phyloP scores from a whole-genome alignment of 208 protist genomes.

The Leishmania major region DNA sequence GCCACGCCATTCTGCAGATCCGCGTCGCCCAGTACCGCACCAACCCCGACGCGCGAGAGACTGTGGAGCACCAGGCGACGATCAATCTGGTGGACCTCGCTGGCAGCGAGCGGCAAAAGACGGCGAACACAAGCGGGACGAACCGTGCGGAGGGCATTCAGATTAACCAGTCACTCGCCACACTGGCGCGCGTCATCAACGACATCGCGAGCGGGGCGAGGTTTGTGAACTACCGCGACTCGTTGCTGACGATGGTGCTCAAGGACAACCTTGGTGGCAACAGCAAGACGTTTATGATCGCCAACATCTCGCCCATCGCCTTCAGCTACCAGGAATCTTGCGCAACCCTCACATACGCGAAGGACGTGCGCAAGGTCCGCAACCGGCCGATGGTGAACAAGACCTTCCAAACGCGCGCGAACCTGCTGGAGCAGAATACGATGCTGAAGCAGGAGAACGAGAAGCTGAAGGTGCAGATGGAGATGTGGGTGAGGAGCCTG shows the following conservation, averaged over 20 bases:
- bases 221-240: slow-evolving; percentile 94
- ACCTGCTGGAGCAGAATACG: slow-evolving; percentile 71
- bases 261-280: slow-evolving; percentile 89
- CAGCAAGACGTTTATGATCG: slow-evolving; percentile 94
- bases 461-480: slow-evolving; percentile 66
- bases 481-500: slow-evolving; percentile 36
- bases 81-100: slow-evolving; percentile 95
- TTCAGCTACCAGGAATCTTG: slow-evolving; percentile 78
- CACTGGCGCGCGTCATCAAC: slow-evolving; percentile 87
- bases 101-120: slow-evolving; percentile 88
- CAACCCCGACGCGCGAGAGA: slow-evolving; percentile 59
- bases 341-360: slow-evolving; percentile 72
- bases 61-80: slow-evolving; percentile 63
- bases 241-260: slow-evolving; percentile 93
- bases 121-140: slow-evolving; percentile 74
- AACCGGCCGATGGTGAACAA: slow-evolving; percentile 92
- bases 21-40: slow-evolving; percentile 63
- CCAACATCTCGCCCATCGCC: slow-evolving; percentile 80
- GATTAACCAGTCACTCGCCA: slow-evolving; percentile 89
- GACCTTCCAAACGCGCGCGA: slow-evolving; percentile 90
- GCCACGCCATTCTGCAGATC: slow-evolving; percentile 94
- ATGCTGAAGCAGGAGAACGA: slow-evolving; percentile 67
- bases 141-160: slow-evolving; percentile 82
- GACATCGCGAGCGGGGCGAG: slow-evolving; percentile 72
- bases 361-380: slow-evolving; percentile 70